Conservation (phyloP, 1,284 basidiomycete genomes). For the Gomphus bonarii region DNA sequence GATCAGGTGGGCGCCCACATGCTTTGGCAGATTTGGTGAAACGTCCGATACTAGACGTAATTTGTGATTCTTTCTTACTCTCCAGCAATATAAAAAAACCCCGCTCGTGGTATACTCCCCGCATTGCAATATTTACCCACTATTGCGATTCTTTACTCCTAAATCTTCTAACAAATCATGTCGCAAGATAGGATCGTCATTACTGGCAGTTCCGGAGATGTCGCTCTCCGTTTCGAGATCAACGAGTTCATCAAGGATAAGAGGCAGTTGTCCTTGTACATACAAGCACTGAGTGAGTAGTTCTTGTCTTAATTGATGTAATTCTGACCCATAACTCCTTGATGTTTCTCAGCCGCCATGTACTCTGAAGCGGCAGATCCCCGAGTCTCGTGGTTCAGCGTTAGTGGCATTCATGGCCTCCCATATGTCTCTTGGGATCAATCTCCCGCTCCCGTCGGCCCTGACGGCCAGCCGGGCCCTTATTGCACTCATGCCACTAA, state of each 20-base stretch:
- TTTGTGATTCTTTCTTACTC: too few species aligned
- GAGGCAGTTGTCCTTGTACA: conserved; percentile 36
- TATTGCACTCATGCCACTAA: conserved; percentile 36
- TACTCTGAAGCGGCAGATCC: background rate
- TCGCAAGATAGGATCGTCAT: background rate
- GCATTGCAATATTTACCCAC: too few species aligned
- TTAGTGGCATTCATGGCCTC: background rate
- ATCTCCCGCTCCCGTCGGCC: background rate
- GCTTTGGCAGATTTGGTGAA: too few species aligned
- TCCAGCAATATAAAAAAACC: too few species aligned
- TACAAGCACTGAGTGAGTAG: conserved; percentile 32
- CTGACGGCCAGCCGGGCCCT: background rate
- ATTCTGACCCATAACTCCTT: background rate
- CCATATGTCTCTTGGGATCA: background rate
- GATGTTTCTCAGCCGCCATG: background rate
- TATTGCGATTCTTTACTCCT: too few species aligned
- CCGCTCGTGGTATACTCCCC: too few species aligned
- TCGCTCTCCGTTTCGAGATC: conserved; percentile 29
- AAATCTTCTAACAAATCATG: background rate
- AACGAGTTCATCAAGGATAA: conserved; percentile 32
- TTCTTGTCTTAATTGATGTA: conserved; percentile 25
- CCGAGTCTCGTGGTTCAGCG: background rate
- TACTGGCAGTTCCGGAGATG: background rate
- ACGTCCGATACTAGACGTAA: too few species aligned
- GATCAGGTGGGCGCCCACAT: too few species aligned